phyloP scores from a whole-genome alignment of 371 early-diverging fungal genomes.

The Zychaea mexicana region DNA sequence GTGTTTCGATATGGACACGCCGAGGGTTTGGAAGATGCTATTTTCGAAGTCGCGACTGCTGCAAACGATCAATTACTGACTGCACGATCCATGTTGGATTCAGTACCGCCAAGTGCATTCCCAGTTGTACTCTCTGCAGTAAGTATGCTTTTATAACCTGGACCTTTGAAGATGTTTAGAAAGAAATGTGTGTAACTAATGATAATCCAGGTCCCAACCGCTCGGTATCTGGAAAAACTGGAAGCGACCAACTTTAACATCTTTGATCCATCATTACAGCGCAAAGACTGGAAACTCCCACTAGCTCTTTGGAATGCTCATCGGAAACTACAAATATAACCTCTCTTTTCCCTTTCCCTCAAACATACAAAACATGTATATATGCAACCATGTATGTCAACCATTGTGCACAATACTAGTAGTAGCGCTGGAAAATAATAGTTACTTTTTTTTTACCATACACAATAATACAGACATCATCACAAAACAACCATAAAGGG shows the following conservation, averaged over 20 bases:
- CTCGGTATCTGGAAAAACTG: constrained; percentile 63
- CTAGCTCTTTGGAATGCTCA: constrained; percentile 57
- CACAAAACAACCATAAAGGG: too few relatives aligned
- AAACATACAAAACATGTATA: too few relatives aligned
- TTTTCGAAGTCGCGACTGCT: constrained; percentile 80
- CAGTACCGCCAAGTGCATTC: constrained; percentile 54
- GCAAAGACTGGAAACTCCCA: constrained; percentile 73
- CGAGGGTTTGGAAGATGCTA: constrained; percentile 67
- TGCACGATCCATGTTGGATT: constrained; percentile 64
- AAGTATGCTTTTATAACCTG: constrained; percentile 13
- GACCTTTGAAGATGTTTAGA: too few relatives aligned
- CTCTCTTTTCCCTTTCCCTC: not conserved
- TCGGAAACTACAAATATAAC: constrained; percentile 22
- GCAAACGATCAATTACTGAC: constrained; percentile 82
- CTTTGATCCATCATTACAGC: constrained; percentile 61
- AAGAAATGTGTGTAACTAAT: not conserved
- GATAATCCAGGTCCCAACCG: constrained; percentile 49
- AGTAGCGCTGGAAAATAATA: too few relatives aligned
- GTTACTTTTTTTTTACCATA: not conserved
- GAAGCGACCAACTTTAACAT: constrained; percentile 75
- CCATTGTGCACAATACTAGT: too few relatives aligned
- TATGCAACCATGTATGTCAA: too few relatives aligned
- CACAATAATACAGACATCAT: too few relatives aligned
- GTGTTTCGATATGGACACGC: constrained; percentile 69
- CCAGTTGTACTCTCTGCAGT: constrained; percentile 73